A percentile compares a stretch with the other conserved stretches of the same genome.
phyloP scores from a whole-genome alignment of 148 eudicot species.

The Chenopodium album region DNA sequence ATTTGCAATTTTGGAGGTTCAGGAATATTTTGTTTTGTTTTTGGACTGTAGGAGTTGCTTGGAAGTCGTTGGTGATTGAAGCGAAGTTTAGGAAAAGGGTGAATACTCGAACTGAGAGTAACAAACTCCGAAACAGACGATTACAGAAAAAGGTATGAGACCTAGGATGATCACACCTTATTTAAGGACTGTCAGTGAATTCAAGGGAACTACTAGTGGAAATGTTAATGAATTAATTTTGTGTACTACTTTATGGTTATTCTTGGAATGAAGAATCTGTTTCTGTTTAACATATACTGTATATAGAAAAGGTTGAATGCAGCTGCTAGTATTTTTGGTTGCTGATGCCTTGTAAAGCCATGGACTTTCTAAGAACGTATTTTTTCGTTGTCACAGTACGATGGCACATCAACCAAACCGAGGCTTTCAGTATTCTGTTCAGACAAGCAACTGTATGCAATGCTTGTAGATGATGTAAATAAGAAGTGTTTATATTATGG shows the following conservation, averaged over 20 bases:
- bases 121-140: slow-evolving; percentile 75
- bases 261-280: background rate
- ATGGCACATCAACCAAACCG: slow-evolving; percentile 71
- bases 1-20: background rate
- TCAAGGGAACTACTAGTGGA: background rate
- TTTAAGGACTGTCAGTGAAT: too few relatives aligned
- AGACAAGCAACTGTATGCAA: slow-evolving; percentile 72
- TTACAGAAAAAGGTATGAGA: slow-evolving; percentile 60
- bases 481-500: slow-evolving; percentile 80
- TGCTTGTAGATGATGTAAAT: slow-evolving; percentile 85
- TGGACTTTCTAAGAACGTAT: background rate
- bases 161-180: background rate
- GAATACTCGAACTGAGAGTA: slow-evolving; percentile 53
- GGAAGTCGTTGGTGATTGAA: slow-evolving; percentile 54
- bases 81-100: slow-evolving; percentile 64
- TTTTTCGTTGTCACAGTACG: slow-evolving; percentile 44
- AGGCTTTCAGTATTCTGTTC: slow-evolving; percentile 97
- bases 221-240: background rate
- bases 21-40: background rate
- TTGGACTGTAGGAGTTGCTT: slow-evolving; percentile 30
- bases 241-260: background rate
- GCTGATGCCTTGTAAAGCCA: background rate
- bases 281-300: too few relatives aligned
- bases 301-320: too few relatives aligned
- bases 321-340: background rate